Evolutionary conservation across 1,284 basidiomycete species (phyloP), one percentile per base, ranked within the genome.

Genomic region (Heterobasidion parviporum): DNA sequence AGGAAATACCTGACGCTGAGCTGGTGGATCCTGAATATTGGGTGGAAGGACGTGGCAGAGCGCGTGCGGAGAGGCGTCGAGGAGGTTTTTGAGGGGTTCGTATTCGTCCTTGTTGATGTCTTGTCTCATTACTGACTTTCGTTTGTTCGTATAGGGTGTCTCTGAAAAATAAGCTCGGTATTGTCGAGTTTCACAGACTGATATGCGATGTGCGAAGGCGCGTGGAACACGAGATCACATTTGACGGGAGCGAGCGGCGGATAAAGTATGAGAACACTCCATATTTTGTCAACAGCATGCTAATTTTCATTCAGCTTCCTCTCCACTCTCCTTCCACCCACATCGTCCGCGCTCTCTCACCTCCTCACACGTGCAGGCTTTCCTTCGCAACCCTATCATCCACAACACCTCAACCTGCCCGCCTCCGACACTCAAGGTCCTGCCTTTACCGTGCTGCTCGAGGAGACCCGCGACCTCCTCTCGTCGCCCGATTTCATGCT

Each of bases 11-110:
- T 96, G 56, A 93, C 90, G 0, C 80, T 94, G 60, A 90, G 84
- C 53, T 96, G 92, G 90, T 95, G 92, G 91, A 77, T 95, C 50
- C 67, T 96, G 55, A 87, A 96, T 64, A 85, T 89, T 3, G 93
- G 94, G 0, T 95, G 93, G 91, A 87, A 87, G 63, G 83, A 87
- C 55, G 78, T 95, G 0, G 83, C 83, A 1, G 83, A 86, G 60
- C 73, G 87, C 20, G 87, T 94, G 1, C 70, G 83, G 60, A 72
- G 78, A 47, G 88, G 83, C 0, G 89, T 94, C 0, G 86, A 92
- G 64, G 86, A 87, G 54, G 86, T 88, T 0, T 87, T 95, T 59
- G 83, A 88, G 57, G 80, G 80, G 91, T 92, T 60, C 61, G 83
- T 75, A 6, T 15, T 12, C n/a, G 20, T 59, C 18, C 34, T 41